Evolutionary conservation across 345 rosid genomes (phyloP).

Genomic region (Citrus unshiu): DNA sequence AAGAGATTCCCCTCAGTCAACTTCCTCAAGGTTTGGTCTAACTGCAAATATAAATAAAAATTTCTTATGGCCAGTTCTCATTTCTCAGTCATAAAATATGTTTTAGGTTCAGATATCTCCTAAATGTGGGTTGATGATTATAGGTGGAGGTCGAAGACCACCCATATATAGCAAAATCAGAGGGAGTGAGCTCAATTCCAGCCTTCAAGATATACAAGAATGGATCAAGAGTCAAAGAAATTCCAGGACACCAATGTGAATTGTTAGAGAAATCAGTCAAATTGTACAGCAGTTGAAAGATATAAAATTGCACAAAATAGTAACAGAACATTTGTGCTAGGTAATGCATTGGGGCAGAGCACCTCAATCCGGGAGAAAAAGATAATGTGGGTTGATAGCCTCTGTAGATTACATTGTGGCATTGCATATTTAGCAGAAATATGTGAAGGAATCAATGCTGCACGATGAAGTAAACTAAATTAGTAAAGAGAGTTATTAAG

Average conservation of each 20-base stretch:
- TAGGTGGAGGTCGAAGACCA: slow-evolving; percentile 54
- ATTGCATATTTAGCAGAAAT: neutral
- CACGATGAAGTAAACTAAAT: neutral
- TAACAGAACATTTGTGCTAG: neutral
- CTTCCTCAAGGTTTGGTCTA: slow-evolving; percentile 43
- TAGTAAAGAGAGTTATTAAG: neutral
- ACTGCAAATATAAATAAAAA: neutral
- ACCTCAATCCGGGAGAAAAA: neutral
- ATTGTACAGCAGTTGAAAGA: slow-evolving; percentile 34
- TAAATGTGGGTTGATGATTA: neutral
- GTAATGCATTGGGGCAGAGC: neutral
- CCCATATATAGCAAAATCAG: slow-evolving; percentile 42
- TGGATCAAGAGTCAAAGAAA: slow-evolving; percentile 41
- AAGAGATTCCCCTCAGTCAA: slow-evolving; percentile 51
- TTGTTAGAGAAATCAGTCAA: slow-evolving; percentile 38
- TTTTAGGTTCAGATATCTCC: neutral
- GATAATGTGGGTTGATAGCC: too few relatives aligned
- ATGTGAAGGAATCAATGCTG: neutral
- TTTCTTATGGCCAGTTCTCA: neutral
- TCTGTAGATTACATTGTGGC: too few relatives aligned
- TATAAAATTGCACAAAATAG: neutral
- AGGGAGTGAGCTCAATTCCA: slow-evolving; percentile 34
- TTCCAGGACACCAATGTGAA: slow-evolving; percentile 32
- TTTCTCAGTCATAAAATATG: neutral
- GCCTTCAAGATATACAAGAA: slow-evolving; percentile 52